Evolutionary conservation across 164 flowering plant genomes (phyloP).

Genomic region (Stephania yunnanensis): DNA sequence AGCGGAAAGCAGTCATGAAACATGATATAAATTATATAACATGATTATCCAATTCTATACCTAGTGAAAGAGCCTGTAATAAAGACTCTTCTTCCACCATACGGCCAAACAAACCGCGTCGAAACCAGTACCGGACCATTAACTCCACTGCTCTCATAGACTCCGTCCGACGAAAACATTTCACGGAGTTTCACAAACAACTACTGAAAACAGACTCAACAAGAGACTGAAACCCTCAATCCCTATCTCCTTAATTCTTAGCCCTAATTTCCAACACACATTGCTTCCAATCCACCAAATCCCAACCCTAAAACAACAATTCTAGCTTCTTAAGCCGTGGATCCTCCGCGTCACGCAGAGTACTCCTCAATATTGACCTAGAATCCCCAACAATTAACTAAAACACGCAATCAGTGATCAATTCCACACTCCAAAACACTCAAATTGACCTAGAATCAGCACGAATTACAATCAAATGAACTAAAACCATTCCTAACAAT

Average conservation of each 20-base stretch:
- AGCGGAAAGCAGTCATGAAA: background rate
- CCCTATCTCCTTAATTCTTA: background rate
- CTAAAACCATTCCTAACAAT: too few relatives aligned
- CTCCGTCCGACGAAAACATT: slow-evolving; percentile 37
- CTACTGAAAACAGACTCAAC: background rate
- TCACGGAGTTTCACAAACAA: slow-evolving; percentile 4
- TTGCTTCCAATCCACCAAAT: slow-evolving; percentile 5
- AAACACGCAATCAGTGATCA: background rate
- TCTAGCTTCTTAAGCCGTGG: slow-evolving; percentile 28
- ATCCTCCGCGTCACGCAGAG: slow-evolving; percentile 59
- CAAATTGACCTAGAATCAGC: too few relatives aligned
- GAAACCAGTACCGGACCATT: slow-evolving; percentile 29
- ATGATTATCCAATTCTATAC: slow-evolving; percentile 22
- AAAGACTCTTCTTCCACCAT: slow-evolving; percentile 54
- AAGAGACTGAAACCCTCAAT: background rate
- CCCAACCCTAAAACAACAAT: background rate
- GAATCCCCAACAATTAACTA: background rate
- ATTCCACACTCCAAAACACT: too few relatives aligned
- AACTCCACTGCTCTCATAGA: slow-evolving; percentile 31
- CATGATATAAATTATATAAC: background rate
- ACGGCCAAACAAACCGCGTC: slow-evolving; percentile 50
- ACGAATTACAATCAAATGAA: too few relatives aligned
- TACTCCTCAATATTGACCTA: slow-evolving; percentile 33
- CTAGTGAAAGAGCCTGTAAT: slow-evolving; percentile 46
- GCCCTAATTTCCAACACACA: slow-evolving; percentile 2